These are phyloP conservation scores for Russula griseocarnosa DNA, from an alignment of 768 basidiomycete species.

Conservation along the genomic window DNA sequence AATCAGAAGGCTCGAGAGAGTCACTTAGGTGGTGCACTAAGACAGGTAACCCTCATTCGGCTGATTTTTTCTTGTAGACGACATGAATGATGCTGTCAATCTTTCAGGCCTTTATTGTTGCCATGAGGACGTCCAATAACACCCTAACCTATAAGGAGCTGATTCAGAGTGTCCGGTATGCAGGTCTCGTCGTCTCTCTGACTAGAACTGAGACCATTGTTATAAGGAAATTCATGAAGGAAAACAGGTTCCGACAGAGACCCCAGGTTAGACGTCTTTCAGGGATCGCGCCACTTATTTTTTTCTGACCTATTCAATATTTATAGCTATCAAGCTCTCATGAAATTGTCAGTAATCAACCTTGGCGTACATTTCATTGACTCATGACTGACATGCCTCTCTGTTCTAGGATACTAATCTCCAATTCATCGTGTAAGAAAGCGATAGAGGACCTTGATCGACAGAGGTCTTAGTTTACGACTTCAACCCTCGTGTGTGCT, in stretches of 20 bases:
- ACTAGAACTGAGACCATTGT: background rate
- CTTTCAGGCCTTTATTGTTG: slow-evolving; percentile 1
- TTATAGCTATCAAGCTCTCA: slow-evolving; percentile 10
- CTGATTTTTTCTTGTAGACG: too few species aligned
- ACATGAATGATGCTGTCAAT: background rate
- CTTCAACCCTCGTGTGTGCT: background rate
- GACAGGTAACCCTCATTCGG: background rate
- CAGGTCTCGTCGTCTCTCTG: background rate
- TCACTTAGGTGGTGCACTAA: slow-evolving; percentile 1
- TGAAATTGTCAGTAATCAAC: background rate
- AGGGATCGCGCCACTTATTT: background rate
- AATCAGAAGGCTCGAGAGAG: background rate
- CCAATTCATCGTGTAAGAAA: background rate
- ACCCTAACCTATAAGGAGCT: background rate
- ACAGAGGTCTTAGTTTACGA: background rate
- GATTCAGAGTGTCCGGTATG: background rate
- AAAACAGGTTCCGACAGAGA: background rate
- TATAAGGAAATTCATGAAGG: background rate
- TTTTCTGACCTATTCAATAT: background rate
- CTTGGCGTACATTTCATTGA: background rate
- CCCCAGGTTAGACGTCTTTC: slow-evolving; percentile 5
- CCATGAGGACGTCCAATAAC: background rate
- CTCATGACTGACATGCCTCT: background rate
- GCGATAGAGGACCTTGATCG: background rate
- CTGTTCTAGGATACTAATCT: slow-evolving; percentile 3